Conservation (phyloP, 495 filamentous ascomycete species). For the Penicillium riverlandense region DNA sequence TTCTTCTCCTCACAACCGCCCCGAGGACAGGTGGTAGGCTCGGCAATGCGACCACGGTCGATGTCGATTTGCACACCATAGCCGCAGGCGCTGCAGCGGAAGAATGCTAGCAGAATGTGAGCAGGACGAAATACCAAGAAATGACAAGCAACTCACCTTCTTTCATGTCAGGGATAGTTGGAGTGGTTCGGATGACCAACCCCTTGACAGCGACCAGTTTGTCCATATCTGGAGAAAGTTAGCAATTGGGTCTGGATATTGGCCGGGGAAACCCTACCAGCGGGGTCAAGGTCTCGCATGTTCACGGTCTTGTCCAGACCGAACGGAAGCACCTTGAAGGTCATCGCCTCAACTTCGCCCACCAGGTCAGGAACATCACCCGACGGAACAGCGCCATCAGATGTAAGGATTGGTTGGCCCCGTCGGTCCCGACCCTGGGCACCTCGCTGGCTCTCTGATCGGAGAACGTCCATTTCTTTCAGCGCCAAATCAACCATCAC, state of each 20-base stretch:
- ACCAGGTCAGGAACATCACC: slow-evolving; percentile 68
- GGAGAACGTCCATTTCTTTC: slow-evolving; percentile 67
- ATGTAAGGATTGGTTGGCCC: slow-evolving; percentile 46
- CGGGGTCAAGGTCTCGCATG: slow-evolving; percentile 89
- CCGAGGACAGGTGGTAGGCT: slow-evolving; percentile 86
- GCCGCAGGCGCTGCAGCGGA: slow-evolving; percentile 87
- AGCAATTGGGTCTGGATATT: slow-evolving; percentile 2
- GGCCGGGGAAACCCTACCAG: slow-evolving; percentile 39
- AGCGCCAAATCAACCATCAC: slow-evolving; percentile 84
- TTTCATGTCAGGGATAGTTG: slow-evolving; percentile 98
- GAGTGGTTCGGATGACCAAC: slow-evolving; percentile 90
- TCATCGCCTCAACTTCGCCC: slow-evolving; percentile 57
- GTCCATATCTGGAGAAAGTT: slow-evolving; percentile 65
- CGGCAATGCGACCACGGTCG: slow-evolving; percentile 91
- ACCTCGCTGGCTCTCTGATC: slow-evolving; percentile 47
- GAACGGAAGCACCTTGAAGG: slow-evolving; percentile 82
- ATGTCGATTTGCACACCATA: slow-evolving; percentile 86
- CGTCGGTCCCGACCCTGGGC: slow-evolving; percentile 13
- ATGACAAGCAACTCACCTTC: slow-evolving; percentile 42
- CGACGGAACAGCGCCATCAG: slow-evolving; percentile 65
- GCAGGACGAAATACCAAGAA: not conserved
- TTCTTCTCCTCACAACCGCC: slow-evolving; percentile 77
- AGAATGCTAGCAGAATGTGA: slow-evolving; percentile 55
- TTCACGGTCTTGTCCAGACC: slow-evolving; percentile 85
- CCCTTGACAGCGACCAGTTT: slow-evolving; percentile 95